These are phyloP conservation scores for Dryas drummondii DNA, from an alignment of 306 rosid species.

Conservation along the genomic window DNA sequence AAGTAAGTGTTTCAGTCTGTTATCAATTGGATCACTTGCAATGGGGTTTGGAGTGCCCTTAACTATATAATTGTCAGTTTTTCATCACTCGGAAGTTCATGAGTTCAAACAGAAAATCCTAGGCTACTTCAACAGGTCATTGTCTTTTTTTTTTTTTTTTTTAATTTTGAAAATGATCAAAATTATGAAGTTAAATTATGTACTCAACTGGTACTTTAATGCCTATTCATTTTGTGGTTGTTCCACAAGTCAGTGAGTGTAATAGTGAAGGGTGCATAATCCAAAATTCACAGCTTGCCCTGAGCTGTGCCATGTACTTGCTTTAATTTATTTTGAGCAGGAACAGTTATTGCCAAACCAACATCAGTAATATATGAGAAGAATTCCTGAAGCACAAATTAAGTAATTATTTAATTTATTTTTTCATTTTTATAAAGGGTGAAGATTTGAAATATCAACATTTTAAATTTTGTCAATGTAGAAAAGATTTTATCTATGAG, in stretches of 20 bases:
- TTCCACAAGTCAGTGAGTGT: background rate
- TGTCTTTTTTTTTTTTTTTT: background rate
- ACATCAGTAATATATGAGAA: background rate
- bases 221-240: background rate
- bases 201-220: background rate
- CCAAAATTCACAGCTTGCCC: background rate
- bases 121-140: background rate
- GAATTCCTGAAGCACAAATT: background rate
- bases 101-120: background rate
- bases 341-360: background rate
- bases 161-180: background rate
- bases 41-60: background rate
- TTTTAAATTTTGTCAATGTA: background rate
- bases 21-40: background rate
- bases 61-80: background rate
- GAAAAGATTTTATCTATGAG: background rate
- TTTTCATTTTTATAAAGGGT: background rate
- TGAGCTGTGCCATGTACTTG: conserved; percentile 1
- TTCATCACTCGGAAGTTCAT: conserved; percentile 9
- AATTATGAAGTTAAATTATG: background rate
- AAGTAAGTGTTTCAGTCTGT: too few relatives aligned
- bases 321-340: background rate
- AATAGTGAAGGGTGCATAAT: background rate
- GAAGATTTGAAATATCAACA: background rate
- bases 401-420: background rate